Conservation (phyloP, 2,329 filamentous ascomycete species). For the Aspergillus proliferans region DNA sequence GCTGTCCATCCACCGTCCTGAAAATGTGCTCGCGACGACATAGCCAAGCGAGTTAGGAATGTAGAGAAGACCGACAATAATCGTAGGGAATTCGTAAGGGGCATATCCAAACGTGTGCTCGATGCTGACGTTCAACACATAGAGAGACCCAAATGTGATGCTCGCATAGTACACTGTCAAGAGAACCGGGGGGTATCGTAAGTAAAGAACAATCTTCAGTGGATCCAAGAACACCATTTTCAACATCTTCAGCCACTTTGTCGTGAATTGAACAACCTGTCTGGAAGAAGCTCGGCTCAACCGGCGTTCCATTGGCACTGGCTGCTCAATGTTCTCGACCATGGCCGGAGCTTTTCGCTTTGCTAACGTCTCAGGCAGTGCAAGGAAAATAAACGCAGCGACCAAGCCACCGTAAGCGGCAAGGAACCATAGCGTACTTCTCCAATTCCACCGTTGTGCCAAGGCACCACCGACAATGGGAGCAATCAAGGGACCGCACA, state of each 20-base stretch:
- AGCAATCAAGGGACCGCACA: conserved; percentile 66
- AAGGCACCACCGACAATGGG: conserved; percentile 72
- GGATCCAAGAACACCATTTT: conserved; percentile 66
- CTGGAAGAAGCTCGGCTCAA: conserved; percentile 54
- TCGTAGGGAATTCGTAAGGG: conserved; percentile 63
- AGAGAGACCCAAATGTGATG: conserved; percentile 69
- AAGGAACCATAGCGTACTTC: conserved; percentile 72
- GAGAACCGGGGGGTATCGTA: conserved; percentile 67
- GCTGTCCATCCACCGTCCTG: conserved; percentile 69
- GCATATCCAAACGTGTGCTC: conserved; percentile 60
- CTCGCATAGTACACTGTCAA: conserved; percentile 68
- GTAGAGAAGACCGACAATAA: conserved; percentile 70
- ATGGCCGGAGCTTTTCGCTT: conserved; percentile 23
- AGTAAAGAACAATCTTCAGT: conserved; percentile 61
- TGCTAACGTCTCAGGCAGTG: conserved; percentile 39
- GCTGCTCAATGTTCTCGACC: conserved; percentile 19
- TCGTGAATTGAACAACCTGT: conserved; percentile 55
- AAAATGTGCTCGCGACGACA: conserved; percentile 59
- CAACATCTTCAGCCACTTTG: conserved; percentile 48
- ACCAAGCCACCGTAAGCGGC: conserved; percentile 58
- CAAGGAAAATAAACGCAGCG: conserved; percentile 36
- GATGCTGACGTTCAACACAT: conserved; percentile 70
- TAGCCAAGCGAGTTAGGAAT: conserved; percentile 72
- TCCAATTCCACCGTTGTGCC: conserved; percentile 65
- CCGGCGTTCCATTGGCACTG: conserved; percentile 19